Evolutionary conservation across 78 protist species (phyloP), one percentile per base, ranked within the genome.

Genomic region (Dictyostelium citrinum): DNA sequence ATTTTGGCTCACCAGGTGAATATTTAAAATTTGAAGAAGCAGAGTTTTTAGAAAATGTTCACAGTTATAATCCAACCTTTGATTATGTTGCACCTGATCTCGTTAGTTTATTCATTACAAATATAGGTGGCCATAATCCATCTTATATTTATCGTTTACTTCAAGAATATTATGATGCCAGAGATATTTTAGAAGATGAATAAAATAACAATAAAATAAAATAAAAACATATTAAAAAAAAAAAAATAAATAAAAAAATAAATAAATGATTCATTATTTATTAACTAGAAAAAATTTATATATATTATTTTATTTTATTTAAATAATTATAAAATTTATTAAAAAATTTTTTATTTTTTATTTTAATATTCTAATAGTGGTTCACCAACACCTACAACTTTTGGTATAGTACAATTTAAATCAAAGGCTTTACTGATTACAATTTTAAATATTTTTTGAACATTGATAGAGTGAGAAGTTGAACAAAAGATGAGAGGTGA

Each of bases 81-180:
- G 99, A 98, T 76, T 98, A 98, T 75, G 90, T 98, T 22, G 98
- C 99, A 9, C 99, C 99, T 9, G 98, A 97, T 27, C 93, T 98
- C 27, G 95, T 98, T 70, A 82, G 97, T 5, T 96, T 98, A 43
- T 97, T 93, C 90, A 70, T 98, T 75, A 97, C 99, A 5, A 98
- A 98, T 68, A 95, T 96, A 24, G 98, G 97, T 29, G 97, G 95
- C 29, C 90, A 95, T 46, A 75, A 95, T n/a, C 98, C 99, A 8
- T 90, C 98, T 7, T 98, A 97, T 39, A 85, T 98, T 27, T 98
- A 98, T 77, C 92, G 99, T 5, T 49, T 98, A 75, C 93, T 98
- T 17, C 76, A 95, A 24, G 98, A 97, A 82, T 91, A 76, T 75
- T 98, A 98, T 77, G 70, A 88, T 67, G 95, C 96, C 16, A 97